Percentiles rank a stretch among this genome's conserved stretches.
phyloP scores from a whole-genome alignment of 73 alveolate species.

The Paramecium caudatum region DNA sequence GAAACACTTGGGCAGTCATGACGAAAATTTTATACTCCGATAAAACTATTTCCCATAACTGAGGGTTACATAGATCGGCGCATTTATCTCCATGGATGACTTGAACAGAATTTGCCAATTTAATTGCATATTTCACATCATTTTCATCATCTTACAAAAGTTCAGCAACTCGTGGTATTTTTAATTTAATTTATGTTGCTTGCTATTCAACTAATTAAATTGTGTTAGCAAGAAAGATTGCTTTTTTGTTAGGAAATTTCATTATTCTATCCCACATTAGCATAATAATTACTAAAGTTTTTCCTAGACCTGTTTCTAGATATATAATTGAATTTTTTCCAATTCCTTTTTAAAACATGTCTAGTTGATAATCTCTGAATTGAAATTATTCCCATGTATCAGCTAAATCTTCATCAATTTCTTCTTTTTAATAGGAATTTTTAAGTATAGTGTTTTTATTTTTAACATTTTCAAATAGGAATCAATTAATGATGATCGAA shows the following conservation, averaged over 20 bases:
- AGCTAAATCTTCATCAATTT: not conserved
- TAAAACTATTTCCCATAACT: not conserved
- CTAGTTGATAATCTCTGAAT: conserved; percentile 23
- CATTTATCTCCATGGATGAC: conserved; percentile 54
- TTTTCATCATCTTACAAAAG: not conserved
- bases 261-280: conserved; percentile 55
- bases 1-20: conserved; percentile 29
- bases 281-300: conserved; percentile 71
- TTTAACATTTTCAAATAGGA: too few species aligned
- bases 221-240: conserved; percentile 13
- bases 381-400: not conserved
- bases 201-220: conserved; percentile 30
- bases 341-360: conserved; percentile 15
- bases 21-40: not conserved
- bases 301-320: conserved; percentile 74
- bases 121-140: not conserved
- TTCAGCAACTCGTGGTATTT: conserved; percentile 63
- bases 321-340: conserved; percentile 61
- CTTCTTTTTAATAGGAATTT: too few species aligned
- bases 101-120: not conserved
- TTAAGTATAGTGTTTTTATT: too few species aligned
- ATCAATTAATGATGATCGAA: too few species aligned
- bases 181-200: conserved; percentile 13
- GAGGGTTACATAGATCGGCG: not conserved
- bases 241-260: conserved; percentile 19